Conservation (phyloP, 106 monocot species). For the Platanthera zijinensis region DNA sequence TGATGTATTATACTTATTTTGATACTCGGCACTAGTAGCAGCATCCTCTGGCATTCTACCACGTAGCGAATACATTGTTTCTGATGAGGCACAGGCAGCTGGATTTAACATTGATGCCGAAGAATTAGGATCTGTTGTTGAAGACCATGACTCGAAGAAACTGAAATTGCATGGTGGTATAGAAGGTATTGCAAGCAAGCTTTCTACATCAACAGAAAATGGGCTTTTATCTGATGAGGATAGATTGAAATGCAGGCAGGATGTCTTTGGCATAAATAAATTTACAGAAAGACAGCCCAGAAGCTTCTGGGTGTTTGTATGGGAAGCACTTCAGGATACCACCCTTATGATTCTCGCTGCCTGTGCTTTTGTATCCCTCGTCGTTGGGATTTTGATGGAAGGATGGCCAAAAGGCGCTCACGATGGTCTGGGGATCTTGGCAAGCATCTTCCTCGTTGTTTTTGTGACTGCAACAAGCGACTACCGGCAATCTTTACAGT, state of each 20-base stretch:
- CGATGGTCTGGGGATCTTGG: conserved; percentile 22
- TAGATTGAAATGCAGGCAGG: conserved; percentile 8
- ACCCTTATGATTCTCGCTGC: conserved; percentile 11
- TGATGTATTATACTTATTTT: neutral
- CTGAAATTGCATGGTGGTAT: conserved; percentile 18
- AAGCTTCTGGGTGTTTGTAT: conserved; percentile 24
- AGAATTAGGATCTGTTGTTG: conserved; percentile 15
- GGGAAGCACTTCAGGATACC: conserved; percentile 20
- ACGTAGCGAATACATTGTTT: conserved; percentile 12
- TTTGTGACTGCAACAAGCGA: conserved; percentile 23
- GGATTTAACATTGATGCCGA: conserved; percentile 16
- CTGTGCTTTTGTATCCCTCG: conserved; percentile 12
- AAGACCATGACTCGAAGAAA: conserved; percentile 18
- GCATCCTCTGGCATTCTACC: neutral
- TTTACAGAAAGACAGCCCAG: conserved; percentile 1
- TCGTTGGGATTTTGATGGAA: conserved; percentile 16
- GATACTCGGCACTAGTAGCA: neutral
- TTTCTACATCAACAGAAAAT: conserved; percentile 7
- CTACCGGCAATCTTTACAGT: conserved; percentile 20
- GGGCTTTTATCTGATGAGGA: conserved; percentile 7
- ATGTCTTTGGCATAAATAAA: conserved; percentile 13
- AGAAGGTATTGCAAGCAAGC: conserved; percentile 14
- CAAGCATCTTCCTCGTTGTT: conserved; percentile 20
- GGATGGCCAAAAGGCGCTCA: conserved; percentile 24
- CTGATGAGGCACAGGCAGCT: conserved; percentile 10